Conservation (phyloP, 1,139 yeast genomes). For the Trichomonascaceae sp. region DNA sequence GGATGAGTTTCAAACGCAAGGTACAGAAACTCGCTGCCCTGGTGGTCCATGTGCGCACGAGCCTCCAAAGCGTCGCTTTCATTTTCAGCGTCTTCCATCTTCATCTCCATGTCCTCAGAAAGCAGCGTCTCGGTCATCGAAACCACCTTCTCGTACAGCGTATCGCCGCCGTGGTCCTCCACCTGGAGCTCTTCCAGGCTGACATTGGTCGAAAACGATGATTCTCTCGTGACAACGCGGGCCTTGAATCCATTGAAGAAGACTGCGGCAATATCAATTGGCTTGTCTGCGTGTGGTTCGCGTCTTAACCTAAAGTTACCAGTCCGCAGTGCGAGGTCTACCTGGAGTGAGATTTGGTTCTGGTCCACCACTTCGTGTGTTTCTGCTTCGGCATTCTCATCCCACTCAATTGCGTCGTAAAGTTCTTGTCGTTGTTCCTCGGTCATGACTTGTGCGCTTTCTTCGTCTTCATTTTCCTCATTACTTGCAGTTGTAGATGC, state of each 20-base stretch:
- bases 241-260: constrained; percentile 74
- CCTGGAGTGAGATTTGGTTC: constrained; percentile 54
- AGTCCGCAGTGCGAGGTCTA: constrained; percentile 53
- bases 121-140: constrained; percentile 24
- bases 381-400: constrained; percentile 45
- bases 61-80: constrained; percentile 12
- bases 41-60: constrained; percentile 1
- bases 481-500: constrained; percentile 9
- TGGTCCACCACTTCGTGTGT: constrained; percentile 56
- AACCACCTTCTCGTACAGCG: constrained; percentile 76
- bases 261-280: constrained; percentile 57
- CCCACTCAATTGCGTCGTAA: constrained; percentile 88
- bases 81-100: constrained; percentile 8
- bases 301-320: constrained; percentile 62
- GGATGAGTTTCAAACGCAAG: constrained; percentile 80
- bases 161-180: constrained; percentile 68
- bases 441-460: constrained; percentile 25
- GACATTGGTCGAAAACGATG: constrained; percentile 59
- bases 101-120: background rate
- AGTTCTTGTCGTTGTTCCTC: constrained; percentile 48
- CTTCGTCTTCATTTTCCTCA: constrained; percentile 16
- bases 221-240: constrained; percentile 63
- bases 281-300: constrained; percentile 19
- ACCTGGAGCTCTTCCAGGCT: constrained; percentile 71
- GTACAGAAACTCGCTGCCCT: constrained; percentile 60